Evolutionary conservation across 2,329 filamentous ascomycete species (phyloP).

Genomic region (Diatrype stigma): DNA sequence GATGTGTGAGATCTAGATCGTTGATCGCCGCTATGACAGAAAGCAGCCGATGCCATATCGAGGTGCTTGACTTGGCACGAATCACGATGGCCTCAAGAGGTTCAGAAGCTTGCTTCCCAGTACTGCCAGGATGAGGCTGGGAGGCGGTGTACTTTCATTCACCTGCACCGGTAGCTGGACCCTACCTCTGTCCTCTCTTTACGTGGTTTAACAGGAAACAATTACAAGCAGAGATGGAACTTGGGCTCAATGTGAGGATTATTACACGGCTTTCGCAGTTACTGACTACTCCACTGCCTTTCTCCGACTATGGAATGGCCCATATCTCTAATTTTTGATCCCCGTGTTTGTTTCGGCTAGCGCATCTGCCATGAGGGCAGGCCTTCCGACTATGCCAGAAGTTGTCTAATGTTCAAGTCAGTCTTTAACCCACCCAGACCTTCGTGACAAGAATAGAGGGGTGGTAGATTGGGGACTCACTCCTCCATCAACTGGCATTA

Average conservation of each 20-base stretch:
- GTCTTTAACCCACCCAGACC: neutral
- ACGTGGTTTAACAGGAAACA: too few relatives aligned
- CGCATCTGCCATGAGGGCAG: neutral
- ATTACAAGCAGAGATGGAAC: too few relatives aligned
- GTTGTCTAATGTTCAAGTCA: neutral
- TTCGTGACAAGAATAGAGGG: neutral
- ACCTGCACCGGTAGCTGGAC: too few relatives aligned
- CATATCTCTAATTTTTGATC: neutral
- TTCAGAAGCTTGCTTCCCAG: conserved; percentile 16
- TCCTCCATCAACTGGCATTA: conserved; percentile 26
- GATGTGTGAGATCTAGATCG: conserved; percentile 27
- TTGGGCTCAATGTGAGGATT: too few relatives aligned
- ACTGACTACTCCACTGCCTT: too few relatives aligned
- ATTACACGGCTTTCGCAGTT: too few relatives aligned
- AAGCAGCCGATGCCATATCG: conserved; percentile 28
- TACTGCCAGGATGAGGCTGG: conserved; percentile 4
- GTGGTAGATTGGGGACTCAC: conserved; percentile 9
- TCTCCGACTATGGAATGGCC: too few relatives aligned
- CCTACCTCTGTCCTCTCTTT: too few relatives aligned
- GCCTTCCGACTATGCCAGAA: neutral
- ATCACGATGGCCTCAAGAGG: conserved; percentile 22
- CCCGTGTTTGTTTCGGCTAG: neutral
- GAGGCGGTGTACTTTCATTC: too few relatives aligned
- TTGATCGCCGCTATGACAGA: conserved; percentile 29
- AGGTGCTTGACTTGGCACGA: conserved; percentile 27